Base-by-base conservation (phyloP, 2,329 filamentous ascomycete genomes). In the Fusarium sp. region DNA sequence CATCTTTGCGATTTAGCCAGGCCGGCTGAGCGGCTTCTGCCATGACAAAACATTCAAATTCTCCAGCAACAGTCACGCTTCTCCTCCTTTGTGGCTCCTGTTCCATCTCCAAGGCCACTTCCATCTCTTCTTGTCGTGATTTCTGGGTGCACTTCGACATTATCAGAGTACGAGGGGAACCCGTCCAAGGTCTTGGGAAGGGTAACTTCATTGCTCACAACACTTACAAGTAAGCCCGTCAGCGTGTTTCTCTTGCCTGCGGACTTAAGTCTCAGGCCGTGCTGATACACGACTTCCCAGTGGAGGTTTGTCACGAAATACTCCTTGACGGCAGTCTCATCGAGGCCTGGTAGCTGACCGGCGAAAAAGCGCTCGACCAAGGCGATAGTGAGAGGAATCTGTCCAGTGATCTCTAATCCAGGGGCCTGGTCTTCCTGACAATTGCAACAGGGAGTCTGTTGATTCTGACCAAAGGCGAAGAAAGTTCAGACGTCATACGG, bases 291-390 rank as follows among this genome's bases (percentile, higher is more conserved):
- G 7, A 57, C 54, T 21, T 57, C 54, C 54, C 54, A 57, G 45
- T 57, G 54, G 14, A 57, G 44, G 10, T 57, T 13, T 7, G 31
- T 24, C 11, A n/a, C 15, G 15, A 57, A 44, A n/a, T 57, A 57
- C 14, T n/a, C 43, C 4, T 15, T 50, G 36, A 50, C 54, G 15
- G 49, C 44, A 3, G 40, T 24, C 26, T 57, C 54, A 3, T 21
- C 24, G 10, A 61, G 44, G 14, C 51, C 49, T 7, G 19, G 15
- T 10, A 61, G 28, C 13, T 44, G n/a, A 17, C 51, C 51, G 7
- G 57, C 57, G 42, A 61, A 61, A 38, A 50, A 61, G 19, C 57
- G 51, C 38, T 61, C 57, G n/a, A 26, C 51, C 14, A 56, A 14
- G 8, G 51, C 57, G 26, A 61, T 61, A 5, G 57, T 61, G 9